Conservation (phyloP, 257 asterid genomes). For the Asclepias syriaca region DNA sequence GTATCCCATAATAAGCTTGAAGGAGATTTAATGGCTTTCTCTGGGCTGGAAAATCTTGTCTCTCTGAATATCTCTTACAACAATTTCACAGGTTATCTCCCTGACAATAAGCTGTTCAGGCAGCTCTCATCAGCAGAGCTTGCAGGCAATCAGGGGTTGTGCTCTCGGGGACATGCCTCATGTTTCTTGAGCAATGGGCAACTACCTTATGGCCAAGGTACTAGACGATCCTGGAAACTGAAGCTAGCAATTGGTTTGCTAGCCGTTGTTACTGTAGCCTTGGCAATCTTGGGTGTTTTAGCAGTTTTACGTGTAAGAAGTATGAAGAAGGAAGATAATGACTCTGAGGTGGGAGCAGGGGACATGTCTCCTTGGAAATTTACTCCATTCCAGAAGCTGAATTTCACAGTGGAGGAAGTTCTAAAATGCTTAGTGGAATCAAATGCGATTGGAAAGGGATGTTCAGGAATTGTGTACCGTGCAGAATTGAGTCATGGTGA, state of each 20-base stretch:
- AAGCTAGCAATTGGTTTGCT: constrained; percentile 53
- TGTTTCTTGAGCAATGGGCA: constrained; percentile 46
- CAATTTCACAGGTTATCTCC: constrained; percentile 70
- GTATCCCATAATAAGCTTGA: constrained; percentile 64
- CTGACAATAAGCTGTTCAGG: constrained; percentile 69
- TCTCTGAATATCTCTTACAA: constrained; percentile 66
- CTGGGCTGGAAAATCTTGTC: constrained; percentile 62
- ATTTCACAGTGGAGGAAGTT: constrained; percentile 51
- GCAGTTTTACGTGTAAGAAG: constrained; percentile 51
- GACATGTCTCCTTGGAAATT: constrained; percentile 55
- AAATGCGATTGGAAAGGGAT: constrained; percentile 73
- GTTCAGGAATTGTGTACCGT: constrained; percentile 74
- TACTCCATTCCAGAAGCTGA: constrained; percentile 69
- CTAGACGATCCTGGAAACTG: constrained; percentile 49
- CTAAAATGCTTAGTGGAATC: constrained; percentile 53
- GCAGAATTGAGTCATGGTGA: constrained; percentile 56
- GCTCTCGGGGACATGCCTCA: constrained; percentile 47
- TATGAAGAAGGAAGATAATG: constrained; percentile 39
- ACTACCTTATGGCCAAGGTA: constrained; percentile 12
- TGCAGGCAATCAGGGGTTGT: constrained; percentile 56
- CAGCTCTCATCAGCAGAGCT: constrained; percentile 56
- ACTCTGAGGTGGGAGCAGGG: constrained; percentile 50
- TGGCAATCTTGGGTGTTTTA: constrained; percentile 51
- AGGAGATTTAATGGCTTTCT: constrained; percentile 57
- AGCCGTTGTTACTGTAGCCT: constrained; percentile 31